A percentile compares a stretch with the other conserved stretches of the same genome.
Conservation (phyloP, 306 rosid species). For the Mucuna pruriens region DNA sequence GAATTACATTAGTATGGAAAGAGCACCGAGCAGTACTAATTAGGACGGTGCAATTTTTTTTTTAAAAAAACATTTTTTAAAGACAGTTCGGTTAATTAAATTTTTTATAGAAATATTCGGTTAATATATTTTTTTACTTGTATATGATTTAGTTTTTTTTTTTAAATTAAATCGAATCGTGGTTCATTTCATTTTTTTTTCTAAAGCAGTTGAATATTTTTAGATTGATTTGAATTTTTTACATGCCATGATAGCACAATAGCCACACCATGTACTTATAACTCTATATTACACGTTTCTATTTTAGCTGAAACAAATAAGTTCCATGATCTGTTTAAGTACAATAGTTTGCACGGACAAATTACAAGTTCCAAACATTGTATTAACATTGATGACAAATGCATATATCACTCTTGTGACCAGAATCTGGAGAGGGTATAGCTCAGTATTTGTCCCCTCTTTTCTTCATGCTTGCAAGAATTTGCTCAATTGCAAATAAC, state of each 20-base stretch:
- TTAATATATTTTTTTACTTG: no score
- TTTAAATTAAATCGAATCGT: no score
- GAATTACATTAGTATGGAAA: neutral
- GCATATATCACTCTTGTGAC: neutral
- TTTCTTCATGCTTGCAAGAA: conserved; percentile 50
- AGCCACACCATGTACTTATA: neutral
- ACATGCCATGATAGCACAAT: no score
- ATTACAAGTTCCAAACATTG: neutral
- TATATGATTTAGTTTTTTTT: no score
- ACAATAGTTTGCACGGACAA: neutral
- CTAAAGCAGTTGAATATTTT: no score
- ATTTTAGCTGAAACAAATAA: neutral
- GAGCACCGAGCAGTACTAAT: neutral
- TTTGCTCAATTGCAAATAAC: neutral
- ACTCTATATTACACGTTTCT: neutral
- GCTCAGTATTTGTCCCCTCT: conserved; percentile 23
- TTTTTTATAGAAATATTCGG: no score
- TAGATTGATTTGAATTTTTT: no score
- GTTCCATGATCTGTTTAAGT: neutral
- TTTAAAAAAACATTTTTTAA: no score
- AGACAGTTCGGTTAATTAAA: no score
- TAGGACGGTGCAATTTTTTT: no score
- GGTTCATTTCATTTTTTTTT: no score
- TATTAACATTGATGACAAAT: neutral
- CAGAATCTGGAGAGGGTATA: conserved; percentile 7